Base-by-base conservation (phyloP, 371 early-diverging fungal genomes). In the Entomophthora muscae region DNA sequence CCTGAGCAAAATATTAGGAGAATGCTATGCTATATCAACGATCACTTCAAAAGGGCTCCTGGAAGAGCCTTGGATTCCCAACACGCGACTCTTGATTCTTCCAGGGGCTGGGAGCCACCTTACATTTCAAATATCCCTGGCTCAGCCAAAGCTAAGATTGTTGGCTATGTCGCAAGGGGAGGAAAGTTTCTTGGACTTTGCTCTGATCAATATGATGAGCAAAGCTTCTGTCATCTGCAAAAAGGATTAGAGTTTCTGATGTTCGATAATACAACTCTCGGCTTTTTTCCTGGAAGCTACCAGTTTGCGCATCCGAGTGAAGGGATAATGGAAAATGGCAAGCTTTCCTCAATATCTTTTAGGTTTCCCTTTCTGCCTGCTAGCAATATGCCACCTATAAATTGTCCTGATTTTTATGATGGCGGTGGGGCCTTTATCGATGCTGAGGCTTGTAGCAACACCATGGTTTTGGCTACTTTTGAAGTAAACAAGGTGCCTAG, bases 141-240 rank as follows among this genome's bases (percentile, higher is more conserved):
- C 0, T 65, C 66, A 27, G 72, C 76, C 56, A 82, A 85, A 62
- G 59, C 57, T 5, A 77, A 80, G 26, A 89, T 96, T 64, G 65
- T 68, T 21, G 63, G 71, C 13, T 98, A 82, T 75, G 90, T 96
- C 1, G 51, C 69, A 0, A 63, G 68, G 21, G 95, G 95, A 7
- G 98, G 98, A 1, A 75, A 78, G 13, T 95, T 90, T 69, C 71
- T 91, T 32, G 98, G 98, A 0, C 76, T 98, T 17, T 94, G 97
- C 68, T 95, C 93, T 0, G 98, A 96, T 13, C 95, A 84, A 0
- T 93, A 94, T 69, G 93, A 88, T 72, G 93, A 78, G 0, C 76
- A 81, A 22, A 68, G 66, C 0, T 64, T 70, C 13, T 80, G 89
- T 32, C 85, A 83, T 64, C 94, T 95, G 73, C 92, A 95, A 72